phyloP scores from a whole-genome alignment of 768 basidiomycete genomes.

The Lactarius pseudohatsudake region DNA sequence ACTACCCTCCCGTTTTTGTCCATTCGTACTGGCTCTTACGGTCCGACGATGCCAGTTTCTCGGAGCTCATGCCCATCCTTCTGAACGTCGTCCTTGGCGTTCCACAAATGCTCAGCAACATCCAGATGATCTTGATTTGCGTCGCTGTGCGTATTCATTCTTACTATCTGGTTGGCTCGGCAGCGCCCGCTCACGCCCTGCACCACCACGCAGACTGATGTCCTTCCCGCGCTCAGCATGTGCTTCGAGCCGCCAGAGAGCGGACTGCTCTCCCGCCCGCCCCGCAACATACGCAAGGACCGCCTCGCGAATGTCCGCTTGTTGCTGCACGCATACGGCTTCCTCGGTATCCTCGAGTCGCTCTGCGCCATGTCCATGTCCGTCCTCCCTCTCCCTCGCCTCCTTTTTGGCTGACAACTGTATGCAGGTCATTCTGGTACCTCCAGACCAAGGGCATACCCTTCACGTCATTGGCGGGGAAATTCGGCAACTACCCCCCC shows the following conservation, averaged over 20 bases:
- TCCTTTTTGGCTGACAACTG: background rate
- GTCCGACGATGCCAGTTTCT: slow-evolving; percentile 41
- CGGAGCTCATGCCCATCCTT: slow-evolving; percentile 60
- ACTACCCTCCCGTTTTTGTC: slow-evolving; percentile 14
- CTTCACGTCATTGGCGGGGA: slow-evolving; percentile 47
- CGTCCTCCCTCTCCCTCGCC: slow-evolving; percentile 13
- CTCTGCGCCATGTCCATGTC: slow-evolving; percentile 51
- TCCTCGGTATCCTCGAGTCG: slow-evolving; percentile 50
- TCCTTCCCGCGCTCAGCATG: slow-evolving; percentile 52
- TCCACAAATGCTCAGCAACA: slow-evolving; percentile 43
- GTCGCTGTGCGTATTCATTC: slow-evolving; percentile 37
- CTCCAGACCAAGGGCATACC: slow-evolving; percentile 48
- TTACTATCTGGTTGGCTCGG: background rate
- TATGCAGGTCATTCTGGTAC: slow-evolving; percentile 42
- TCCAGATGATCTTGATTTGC: slow-evolving; percentile 53
- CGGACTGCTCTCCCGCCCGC: slow-evolving; percentile 54
- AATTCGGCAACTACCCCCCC: slow-evolving; percentile 50
- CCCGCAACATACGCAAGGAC: slow-evolving; percentile 56
- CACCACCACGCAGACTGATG: slow-evolving; percentile 43
- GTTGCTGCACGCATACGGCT: slow-evolving; percentile 57
- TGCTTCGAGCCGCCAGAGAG: slow-evolving; percentile 62
- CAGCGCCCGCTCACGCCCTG: background rate
- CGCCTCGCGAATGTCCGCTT: slow-evolving; percentile 54
- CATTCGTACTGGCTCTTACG: slow-evolving; percentile 8
- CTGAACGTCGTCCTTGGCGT: slow-evolving; percentile 48